These are phyloP conservation scores for Elsinoe ampelina DNA, from an alignment of 2,329 filamentous ascomycete species.

Conservation along the genomic window DNA sequence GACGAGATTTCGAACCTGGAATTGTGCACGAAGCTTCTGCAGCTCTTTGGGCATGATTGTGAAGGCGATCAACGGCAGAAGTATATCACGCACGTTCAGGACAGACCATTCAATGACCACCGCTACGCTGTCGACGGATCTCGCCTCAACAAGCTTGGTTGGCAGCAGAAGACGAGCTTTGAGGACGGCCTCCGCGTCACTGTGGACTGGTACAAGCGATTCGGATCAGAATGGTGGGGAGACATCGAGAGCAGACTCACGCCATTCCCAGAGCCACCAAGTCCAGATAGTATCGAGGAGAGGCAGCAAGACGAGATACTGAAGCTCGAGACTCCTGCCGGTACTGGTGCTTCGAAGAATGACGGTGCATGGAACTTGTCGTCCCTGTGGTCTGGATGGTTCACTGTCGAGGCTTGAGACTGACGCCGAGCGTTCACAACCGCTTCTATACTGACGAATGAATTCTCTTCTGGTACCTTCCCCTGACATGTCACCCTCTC, in stretches of 20 bases:
- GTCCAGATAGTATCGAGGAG: background rate
- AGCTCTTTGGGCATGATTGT: constrained; percentile 49
- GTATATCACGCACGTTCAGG: constrained; percentile 66
- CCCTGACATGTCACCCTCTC: too few species aligned
- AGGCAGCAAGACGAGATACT: background rate
- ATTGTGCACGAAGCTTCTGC: constrained; percentile 56
- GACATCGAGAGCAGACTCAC: constrained; percentile 60
- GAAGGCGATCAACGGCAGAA: constrained; percentile 44
- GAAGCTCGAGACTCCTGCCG: background rate
- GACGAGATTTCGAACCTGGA: constrained; percentile 69
- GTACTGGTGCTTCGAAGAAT: background rate
- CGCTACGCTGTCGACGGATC: constrained; percentile 62
- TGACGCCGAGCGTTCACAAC: background rate
- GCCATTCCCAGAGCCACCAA: constrained; percentile 43
- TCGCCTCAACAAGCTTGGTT: constrained; percentile 58
- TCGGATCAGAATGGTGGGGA: constrained; percentile 59
- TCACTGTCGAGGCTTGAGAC: background rate
- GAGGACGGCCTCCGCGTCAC: constrained; percentile 54
- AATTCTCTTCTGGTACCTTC: too few species aligned
- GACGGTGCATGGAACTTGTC: background rate
- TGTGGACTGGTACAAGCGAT: constrained; percentile 60
- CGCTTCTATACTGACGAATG: background rate
- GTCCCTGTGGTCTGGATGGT: background rate
- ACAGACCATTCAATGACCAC: constrained; percentile 70
- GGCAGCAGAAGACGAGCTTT: constrained; percentile 59